These are phyloP conservation scores for Phytophthora cryptogea DNA, from an alignment of 352 stramenopile species.

Conservation along the genomic window DNA sequence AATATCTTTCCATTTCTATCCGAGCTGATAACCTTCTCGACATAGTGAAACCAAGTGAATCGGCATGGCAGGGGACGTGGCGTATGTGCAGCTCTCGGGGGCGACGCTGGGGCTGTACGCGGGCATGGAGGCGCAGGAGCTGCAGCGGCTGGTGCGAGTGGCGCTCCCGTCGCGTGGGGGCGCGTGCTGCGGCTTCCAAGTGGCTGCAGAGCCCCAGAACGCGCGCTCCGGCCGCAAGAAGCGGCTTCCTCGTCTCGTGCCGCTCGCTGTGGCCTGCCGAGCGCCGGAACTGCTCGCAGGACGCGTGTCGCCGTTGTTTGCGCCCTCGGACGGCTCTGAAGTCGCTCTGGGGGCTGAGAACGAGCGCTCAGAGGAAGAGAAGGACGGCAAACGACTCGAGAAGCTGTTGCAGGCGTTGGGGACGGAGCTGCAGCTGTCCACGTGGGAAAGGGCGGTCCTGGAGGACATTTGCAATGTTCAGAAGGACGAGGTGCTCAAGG, in stretches of 20 bases:
- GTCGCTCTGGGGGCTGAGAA: constrained; percentile 5
- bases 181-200: constrained; percentile 47
- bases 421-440: constrained; percentile 45
- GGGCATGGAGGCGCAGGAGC: constrained; percentile 51
- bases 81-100: constrained; percentile 33
- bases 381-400: constrained; percentile 22
- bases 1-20: constrained; percentile 8
- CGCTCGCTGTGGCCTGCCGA: constrained; percentile 62
- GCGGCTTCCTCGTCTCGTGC: constrained; percentile 43
- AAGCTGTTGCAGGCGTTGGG: constrained; percentile 43
- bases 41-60: constrained; percentile 22
- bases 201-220: constrained; percentile 14
- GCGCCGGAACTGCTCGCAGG: constrained; percentile 49
- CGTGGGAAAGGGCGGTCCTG: constrained; percentile 53
- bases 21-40: constrained; percentile 1
- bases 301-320: constrained; percentile 32
- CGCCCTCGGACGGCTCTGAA: background rate
- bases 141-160: constrained; percentile 43
- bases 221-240: constrained; percentile 9
- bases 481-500: constrained; percentile 34
- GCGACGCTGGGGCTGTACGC: constrained; percentile 59
- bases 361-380: background rate
- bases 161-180: constrained; percentile 26
- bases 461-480: constrained; percentile 51
- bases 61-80: constrained; percentile 27